Base-by-base conservation (phyloP, 2,329 filamentous ascomycete species). In the Paracamarosporium sp. region DNA sequence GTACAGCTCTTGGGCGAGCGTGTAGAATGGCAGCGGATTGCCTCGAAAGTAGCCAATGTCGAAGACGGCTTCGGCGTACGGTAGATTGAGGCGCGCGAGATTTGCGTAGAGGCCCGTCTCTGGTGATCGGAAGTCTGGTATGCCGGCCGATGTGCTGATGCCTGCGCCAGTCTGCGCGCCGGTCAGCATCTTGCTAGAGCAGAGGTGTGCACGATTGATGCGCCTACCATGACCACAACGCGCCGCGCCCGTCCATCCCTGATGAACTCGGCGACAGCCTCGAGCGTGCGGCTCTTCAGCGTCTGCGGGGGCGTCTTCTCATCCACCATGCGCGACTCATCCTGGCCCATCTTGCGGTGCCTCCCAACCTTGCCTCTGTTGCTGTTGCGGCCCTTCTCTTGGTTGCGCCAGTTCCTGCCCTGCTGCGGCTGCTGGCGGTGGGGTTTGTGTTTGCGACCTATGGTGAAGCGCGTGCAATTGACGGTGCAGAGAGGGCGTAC, bases 61-160 rank as follows among this genome's bases (percentile, higher is more conserved):
- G 78, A 99, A 98, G 43, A 98, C 92, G 31, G 92, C 93, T 79
- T 98, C 93, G 22, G 94, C 90, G 69, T 94, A 89, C 0, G 93
- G 93, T 0, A 99, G 85, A 59, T 96, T 88, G 30, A 98, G 85
- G 51, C 90, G 86, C 22, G 90, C 90, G 28, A 99, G 88, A 71
- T 98, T 98, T 68, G 92, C 89, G 76, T 99, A 99, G 11, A 99
- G 85, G 3, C 95, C 95, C 0, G 94, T 98, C 56, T 92, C 90
- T 61, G 94, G 93, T 1, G 93, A 96, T 63, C 95, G 86, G 76
- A 98, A 99, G 78, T 99, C 95, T 61, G 95, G 95, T 61, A 99
- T 94, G 78, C 81, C 79, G 1, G 79, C 80, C n/a, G 80, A 82
- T 0, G 91, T 94, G 28, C 89, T 92, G 65, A 97, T 96, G 46